phyloP scores from a whole-genome alignment of 495 filamentous ascomycete species.

The Aspergillus bridgeri region DNA sequence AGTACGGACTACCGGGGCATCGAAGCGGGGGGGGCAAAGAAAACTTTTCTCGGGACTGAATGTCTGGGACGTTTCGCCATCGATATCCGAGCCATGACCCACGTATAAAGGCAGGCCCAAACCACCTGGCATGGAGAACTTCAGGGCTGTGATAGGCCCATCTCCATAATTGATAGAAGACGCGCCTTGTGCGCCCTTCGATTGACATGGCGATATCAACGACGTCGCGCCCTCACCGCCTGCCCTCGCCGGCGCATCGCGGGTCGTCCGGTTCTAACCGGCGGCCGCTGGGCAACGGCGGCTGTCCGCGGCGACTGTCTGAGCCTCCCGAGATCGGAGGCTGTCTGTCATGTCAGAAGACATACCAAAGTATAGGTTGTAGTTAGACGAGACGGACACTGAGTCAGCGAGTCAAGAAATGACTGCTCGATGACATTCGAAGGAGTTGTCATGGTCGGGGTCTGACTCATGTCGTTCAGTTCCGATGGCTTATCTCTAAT shows the following conservation, averaged over 20 bases:
- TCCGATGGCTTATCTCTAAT: too few species aligned
- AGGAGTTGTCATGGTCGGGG: too few species aligned
- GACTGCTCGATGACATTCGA: background rate
- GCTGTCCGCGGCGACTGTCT: background rate
- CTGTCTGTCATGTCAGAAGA: background rate
- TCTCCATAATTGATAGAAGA: background rate
- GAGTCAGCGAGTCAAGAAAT: too few species aligned
- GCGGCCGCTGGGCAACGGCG: too few species aligned
- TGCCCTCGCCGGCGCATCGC: background rate
- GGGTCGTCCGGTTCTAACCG: background rate
- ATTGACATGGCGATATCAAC: background rate
- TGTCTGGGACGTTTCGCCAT: conserved; percentile 12
- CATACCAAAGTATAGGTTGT: too few species aligned
- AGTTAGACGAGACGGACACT: too few species aligned
- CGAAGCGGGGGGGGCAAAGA: conserved; percentile 1
- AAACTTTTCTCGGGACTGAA: conserved; percentile 14
- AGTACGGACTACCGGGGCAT: background rate
- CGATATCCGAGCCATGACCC: conserved; percentile 14
- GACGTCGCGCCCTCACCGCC: background rate
- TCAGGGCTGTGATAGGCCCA: too few species aligned
- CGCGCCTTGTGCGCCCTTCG: background rate
- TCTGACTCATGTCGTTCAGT: too few species aligned
- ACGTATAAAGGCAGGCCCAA: background rate
- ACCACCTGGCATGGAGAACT: too few species aligned
- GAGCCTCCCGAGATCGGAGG: background rate